Evolutionary conservation across 805 yeast genomes (phyloP), one percentile per base, ranked within the genome.

Genomic region (Cyberlindnera mycetangii): DNA sequence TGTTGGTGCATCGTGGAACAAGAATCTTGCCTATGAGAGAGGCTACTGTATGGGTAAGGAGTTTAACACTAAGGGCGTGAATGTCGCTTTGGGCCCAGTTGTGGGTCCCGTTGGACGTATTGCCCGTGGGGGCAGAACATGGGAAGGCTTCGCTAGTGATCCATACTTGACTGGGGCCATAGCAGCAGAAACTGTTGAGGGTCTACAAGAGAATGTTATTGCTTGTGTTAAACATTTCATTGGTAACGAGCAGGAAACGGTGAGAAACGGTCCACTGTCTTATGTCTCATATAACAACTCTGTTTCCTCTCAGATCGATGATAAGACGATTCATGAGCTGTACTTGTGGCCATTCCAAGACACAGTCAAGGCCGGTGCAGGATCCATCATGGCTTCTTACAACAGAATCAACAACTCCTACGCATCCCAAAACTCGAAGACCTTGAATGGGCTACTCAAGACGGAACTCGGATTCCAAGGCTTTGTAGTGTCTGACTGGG

Each of bases 191-290:
- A 43, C 46, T 16, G 39, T 43, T 11, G 21, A 20, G 4, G 46
- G 42, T 33, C 14, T 32, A 31, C 46, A 43, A 15, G 46, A 43
- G 34, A 18, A n/a, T 14, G 46, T 43, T 7, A 18, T 32, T 14
- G 39, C 46, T 12, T 43, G 46, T 38, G 46, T 43, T 20, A 43
- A 43, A 27, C 46, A 43, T 15, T 43, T 43, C 42, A 43, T 43
- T 28, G 46, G 46, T 20, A 38, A 43, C 21, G 46, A 43, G 16
- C 46, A 43, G 39, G 46, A 43, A 18, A 33, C 42, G 12, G 34
- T 38, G 42, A 43, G 46, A 43, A 27, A 30, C 25, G 41, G 42
- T 11, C 30, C 45, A 11, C 14, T 18, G 15, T 10, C 4, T 8
- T 34, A 34, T 16, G 25, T 11, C 9, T 8, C 27, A 12, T 43